phyloP scores from a whole-genome alignment of 176 grass and related monocot genomes.

The Eleusine coracana region DNA sequence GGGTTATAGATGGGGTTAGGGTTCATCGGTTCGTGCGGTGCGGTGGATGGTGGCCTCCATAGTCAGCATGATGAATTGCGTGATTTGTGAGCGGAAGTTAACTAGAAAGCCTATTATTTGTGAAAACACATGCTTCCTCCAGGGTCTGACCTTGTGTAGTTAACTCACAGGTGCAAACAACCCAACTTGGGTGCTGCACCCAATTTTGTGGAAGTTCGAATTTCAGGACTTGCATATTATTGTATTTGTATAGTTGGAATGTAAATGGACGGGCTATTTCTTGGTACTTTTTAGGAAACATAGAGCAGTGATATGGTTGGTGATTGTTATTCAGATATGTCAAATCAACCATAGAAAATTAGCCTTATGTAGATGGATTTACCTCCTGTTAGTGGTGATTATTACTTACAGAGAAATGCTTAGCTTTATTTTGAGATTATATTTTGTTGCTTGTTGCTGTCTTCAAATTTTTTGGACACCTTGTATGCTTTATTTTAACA shows the following conservation, averaged over 20 bases:
- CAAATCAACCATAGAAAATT: background rate
- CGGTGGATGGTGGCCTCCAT: background rate
- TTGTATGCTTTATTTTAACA: background rate
- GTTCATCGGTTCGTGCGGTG: slow-evolving; percentile 24
- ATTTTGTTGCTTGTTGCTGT: slow-evolving; percentile 16
- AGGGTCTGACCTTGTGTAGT: background rate
- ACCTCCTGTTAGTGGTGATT: background rate
- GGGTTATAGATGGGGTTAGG: slow-evolving; percentile 3
- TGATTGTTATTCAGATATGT: background rate
- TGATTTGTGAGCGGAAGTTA: background rate
- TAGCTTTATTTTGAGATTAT: background rate
- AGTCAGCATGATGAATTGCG: background rate
- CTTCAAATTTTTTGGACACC: slow-evolving; percentile 13
- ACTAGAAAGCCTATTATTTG: background rate
- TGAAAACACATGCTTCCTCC: background rate
- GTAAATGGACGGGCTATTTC: background rate
- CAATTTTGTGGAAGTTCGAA: background rate
- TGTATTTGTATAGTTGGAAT: background rate
- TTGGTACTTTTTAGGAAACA: background rate
- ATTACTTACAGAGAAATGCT: background rate
- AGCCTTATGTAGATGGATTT: background rate
- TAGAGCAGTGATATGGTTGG: background rate
- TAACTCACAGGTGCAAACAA: background rate
- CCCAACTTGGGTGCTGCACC: no score
- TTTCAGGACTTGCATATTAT: background rate